Conservation (phyloP, 805 yeast species). For the Brettanomyces sp. region DNA sequence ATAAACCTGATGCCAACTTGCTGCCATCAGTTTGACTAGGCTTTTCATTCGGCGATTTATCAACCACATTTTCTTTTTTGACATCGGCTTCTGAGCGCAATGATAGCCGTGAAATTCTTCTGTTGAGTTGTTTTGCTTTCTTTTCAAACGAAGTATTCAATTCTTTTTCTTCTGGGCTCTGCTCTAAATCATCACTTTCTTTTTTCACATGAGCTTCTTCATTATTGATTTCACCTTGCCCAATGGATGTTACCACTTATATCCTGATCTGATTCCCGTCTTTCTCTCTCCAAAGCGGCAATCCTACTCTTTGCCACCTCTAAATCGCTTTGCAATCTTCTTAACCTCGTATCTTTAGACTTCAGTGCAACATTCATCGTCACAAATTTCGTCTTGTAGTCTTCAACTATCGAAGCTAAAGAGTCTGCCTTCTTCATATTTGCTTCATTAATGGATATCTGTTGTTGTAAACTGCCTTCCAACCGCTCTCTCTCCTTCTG, state of each 20-base stretch:
- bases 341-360: slow-evolving; percentile 61
- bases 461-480: slow-evolving; percentile 21
- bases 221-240: neutral
- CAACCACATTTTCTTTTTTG: neutral
- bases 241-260: slow-evolving; percentile 5
- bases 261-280: slow-evolving; percentile 6
- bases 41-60: neutral
- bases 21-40: neutral
- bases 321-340: slow-evolving; percentile 50
- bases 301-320: slow-evolving; percentile 47
- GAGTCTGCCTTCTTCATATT: slow-evolving; percentile 25
- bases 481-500: slow-evolving; percentile 23
- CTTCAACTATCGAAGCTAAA: slow-evolving; percentile 29
- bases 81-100: neutral
- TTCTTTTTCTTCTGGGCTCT: no score
- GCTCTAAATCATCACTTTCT: neutral
- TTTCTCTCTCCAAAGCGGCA: slow-evolving; percentile 18
- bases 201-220: neutral
- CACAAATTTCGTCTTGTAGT: slow-evolving; percentile 41
- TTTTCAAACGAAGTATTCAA: no score
- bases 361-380: slow-evolving; percentile 42
- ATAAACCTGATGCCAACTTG: slow-evolving; percentile 13
- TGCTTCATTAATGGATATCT: slow-evolving; percentile 17
- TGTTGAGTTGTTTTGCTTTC: neutral
- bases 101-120: neutral